Evolutionary conservation across 2,329 filamentous ascomycete species (phyloP), one percentile per base, ranked within the genome.

Genomic region (Endothia cerciana): DNA sequence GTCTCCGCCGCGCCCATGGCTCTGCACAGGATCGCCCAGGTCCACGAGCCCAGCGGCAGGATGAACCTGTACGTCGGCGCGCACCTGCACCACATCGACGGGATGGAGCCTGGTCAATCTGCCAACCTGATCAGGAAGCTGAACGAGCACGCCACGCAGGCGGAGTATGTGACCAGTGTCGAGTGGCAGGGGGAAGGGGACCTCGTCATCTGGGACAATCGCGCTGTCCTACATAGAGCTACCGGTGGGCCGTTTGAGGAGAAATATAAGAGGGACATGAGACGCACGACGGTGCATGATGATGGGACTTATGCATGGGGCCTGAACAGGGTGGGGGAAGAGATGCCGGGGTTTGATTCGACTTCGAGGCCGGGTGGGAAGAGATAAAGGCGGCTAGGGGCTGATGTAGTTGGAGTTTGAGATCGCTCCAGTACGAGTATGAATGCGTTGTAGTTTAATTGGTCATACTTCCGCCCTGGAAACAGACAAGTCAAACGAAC

Each of bases 121-220:
- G 70, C 73, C 33, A 70, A 73, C 13, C 68, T 82, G 49, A 69
- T 82, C 3, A 72, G 77, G 15, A 73, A 68, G n/a, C 73, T 87
- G n/a, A 81, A 81, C 47, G 70, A 71, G 2, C 83, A 86, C 71
- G 80, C 77, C 0, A 81, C 79, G 5, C 80, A 83, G 73, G 72
- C 77, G 0, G 81, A 82, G 70, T 83, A 84, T 69, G 72, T 78
- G 0, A 65, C 82, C 8, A 77, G 75, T 6, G 77, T 87, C 3
- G 72, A 76, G 49, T 88, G 85, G 85, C 69, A 80, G 36, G 71
- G 80, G 8, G 70, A 74, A 0, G 80, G 83, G 0, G 86, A 88
- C 71, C 57, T 88, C 64, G 72, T 88, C 19, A 78, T 85, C 22
- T 88, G 86, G 86, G 86, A 89, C 70, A 88, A 88, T 71, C 82